A percentile compares a stretch with the other conserved stretches of the same genome.
Conservation (phyloP, 306 rosid genomes). For the Quercus rubra region DNA sequence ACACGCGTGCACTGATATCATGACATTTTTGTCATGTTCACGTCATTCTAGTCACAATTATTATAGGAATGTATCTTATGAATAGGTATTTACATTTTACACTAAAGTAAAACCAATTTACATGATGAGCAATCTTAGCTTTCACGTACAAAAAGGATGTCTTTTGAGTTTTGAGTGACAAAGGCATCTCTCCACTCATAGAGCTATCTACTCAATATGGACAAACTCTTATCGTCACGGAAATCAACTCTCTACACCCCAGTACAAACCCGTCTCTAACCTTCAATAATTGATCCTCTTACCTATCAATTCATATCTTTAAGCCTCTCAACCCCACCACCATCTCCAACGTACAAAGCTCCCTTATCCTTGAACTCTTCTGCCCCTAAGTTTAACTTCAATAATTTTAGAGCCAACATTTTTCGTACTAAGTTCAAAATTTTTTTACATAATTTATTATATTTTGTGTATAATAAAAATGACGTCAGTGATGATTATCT, state of each 20-base stretch:
- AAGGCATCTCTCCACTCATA: conserved; percentile 18
- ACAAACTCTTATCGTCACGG: conserved; percentile 19
- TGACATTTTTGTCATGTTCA: neutral
- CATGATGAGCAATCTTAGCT: neutral
- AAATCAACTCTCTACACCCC: conserved; percentile 2
- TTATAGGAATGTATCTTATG: neutral
- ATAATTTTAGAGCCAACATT: neutral
- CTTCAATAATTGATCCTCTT: conserved; percentile 4
- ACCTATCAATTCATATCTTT: neutral
- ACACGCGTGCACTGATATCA: neutral
- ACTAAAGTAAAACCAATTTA: neutral
- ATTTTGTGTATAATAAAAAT: too few relatives aligned
- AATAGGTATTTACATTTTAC: neutral
- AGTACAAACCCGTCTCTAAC: neutral
- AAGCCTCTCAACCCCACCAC: neutral
- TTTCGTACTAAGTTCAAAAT: too few relatives aligned
- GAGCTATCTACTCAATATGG: neutral
- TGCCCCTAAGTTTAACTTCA: neutral
- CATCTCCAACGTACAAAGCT: neutral
- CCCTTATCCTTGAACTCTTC: neutral
- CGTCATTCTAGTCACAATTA: neutral
- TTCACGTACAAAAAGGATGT: neutral
- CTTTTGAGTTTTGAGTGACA: neutral
- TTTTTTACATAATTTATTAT: too few relatives aligned
- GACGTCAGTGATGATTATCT: too few relatives aligned